phyloP scores from a whole-genome alignment of 1,139 yeast species.

The Geotrichum cucujoidarum region DNA sequence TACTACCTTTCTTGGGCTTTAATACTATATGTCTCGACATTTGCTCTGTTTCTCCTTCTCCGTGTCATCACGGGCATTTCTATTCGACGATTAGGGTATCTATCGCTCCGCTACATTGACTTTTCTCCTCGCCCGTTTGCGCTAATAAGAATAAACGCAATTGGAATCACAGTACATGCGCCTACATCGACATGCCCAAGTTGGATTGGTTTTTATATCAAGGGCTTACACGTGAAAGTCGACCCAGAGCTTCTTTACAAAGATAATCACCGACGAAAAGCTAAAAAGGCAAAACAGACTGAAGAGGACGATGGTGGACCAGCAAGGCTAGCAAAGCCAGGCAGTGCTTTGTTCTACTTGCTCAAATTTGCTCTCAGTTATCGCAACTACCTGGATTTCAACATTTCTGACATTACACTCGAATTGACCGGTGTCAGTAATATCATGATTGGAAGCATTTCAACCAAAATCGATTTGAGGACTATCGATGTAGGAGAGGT shows the following conservation, averaged over 20 bases:
- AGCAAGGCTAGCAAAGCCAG: no score
- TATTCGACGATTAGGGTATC: slow-evolving; percentile 41
- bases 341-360: slow-evolving; percentile 25
- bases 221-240: slow-evolving; percentile 31
- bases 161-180: slow-evolving; percentile 38
- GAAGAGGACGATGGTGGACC: not conserved
- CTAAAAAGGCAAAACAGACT: not conserved
- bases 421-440: slow-evolving; percentile 29
- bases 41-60: slow-evolving; percentile 39
- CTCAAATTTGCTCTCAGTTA: slow-evolving; percentile 29
- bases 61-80: slow-evolving; percentile 42
- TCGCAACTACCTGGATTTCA: slow-evolving; percentile 31
- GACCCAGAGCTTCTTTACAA: slow-evolving; percentile 28
- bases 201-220: slow-evolving; percentile 33
- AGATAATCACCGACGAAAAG: not conserved
- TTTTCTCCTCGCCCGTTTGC: slow-evolving; percentile 36
- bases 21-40: slow-evolving; percentile 34
- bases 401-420: slow-evolving; percentile 28
- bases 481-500: slow-evolving; percentile 18
- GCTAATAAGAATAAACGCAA: slow-evolving; percentile 34
- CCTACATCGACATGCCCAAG: slow-evolving; percentile 42
- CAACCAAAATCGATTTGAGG: slow-evolving; percentile 31
- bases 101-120: slow-evolving; percentile 38
- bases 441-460: slow-evolving; percentile 31
- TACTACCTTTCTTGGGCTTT: slow-evolving; percentile 9